phyloP scores from a whole-genome alignment of 2,329 filamentous ascomycete species.

The Cylindrodendrum hubeiense region DNA sequence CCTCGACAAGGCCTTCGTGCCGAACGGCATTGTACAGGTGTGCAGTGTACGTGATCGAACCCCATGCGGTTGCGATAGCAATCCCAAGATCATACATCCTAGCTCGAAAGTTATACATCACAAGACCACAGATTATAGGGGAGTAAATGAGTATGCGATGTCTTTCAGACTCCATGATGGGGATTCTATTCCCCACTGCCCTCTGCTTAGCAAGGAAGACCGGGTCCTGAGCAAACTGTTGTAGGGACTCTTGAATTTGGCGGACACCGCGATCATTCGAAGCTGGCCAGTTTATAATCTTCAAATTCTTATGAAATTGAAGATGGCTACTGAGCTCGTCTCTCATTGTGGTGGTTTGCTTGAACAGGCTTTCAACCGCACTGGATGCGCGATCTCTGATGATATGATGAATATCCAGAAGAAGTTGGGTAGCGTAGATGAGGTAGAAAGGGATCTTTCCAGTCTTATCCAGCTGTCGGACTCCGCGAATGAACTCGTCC shows the following conservation, averaged over 20 bases:
- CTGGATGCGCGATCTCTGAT: conserved; percentile 36
- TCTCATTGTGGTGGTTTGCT: not conserved
- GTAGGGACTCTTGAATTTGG: not conserved
- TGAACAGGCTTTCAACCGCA: conserved; percentile 31
- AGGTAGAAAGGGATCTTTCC: conserved; percentile 50
- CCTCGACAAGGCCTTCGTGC: conserved; percentile 43
- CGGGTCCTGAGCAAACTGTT: conserved; percentile 39
- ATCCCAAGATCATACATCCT: conserved; percentile 49
- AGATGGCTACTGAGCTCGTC: not conserved
- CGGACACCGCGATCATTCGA: conserved; percentile 3
- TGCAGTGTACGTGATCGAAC: conserved; percentile 50
- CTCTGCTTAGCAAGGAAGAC: conserved; percentile 18
- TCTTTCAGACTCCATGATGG: conserved; percentile 29
- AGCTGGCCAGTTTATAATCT: not conserved
- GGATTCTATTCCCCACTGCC: not conserved
- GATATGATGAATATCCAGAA: conserved; percentile 55
- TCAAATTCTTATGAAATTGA: not conserved
- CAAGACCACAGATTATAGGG: conserved; percentile 54
- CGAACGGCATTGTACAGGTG: conserved; percentile 58
- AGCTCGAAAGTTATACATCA: conserved; percentile 50
- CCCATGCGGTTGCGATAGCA: conserved; percentile 52
- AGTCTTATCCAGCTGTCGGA: conserved; percentile 49
- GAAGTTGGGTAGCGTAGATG: conserved; percentile 55
- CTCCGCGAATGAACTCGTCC: conserved; percentile 50
- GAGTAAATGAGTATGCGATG: conserved; percentile 50